Conservation (phyloP, 305 asterid genomes). For the Rubia tinctorum region DNA sequence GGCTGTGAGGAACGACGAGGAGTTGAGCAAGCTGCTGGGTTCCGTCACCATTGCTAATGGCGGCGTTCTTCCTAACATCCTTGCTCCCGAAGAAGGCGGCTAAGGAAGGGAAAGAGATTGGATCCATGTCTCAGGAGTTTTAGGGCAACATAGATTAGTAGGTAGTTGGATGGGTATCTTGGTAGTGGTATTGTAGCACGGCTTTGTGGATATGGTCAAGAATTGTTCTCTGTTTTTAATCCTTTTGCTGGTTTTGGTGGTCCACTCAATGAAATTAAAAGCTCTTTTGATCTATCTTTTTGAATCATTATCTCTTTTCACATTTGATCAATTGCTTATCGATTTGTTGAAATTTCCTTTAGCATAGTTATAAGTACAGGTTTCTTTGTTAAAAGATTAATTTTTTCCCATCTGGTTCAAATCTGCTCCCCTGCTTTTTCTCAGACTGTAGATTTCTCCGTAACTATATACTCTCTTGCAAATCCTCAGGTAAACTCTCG, state of each 20-base stretch:
- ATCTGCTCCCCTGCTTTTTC: too few species aligned
- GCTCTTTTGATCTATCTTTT: neutral
- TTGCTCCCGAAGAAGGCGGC: slow-evolving; percentile 22
- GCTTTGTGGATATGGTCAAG: slow-evolving; percentile 1
- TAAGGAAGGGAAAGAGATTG: slow-evolving; percentile 20
- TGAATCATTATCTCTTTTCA: too few species aligned
- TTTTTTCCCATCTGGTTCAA: too few species aligned
- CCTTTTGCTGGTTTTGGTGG: neutral
- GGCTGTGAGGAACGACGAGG: slow-evolving; percentile 28
- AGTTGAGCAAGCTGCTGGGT: slow-evolving; percentile 22
- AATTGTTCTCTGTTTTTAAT: neutral
- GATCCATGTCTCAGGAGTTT: slow-evolving; percentile 23
- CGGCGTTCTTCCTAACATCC: slow-evolving; percentile 28
- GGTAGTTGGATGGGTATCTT: neutral
- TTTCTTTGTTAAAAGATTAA: too few species aligned
- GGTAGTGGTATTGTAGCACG: neutral
- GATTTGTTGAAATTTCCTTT: too few species aligned
- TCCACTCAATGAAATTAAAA: neutral
- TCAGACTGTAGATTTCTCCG: too few species aligned
- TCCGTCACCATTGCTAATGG: slow-evolving; percentile 26
- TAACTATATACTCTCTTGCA: too few species aligned
- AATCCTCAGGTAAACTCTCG: too few species aligned
- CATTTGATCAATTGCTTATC: too few species aligned
- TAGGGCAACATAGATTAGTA: neutral
- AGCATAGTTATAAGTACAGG: too few species aligned